These are phyloP conservation scores for Cerrena zonata DNA, from an alignment of 1,284 basidiomycete genomes.

Conservation along the genomic window DNA sequence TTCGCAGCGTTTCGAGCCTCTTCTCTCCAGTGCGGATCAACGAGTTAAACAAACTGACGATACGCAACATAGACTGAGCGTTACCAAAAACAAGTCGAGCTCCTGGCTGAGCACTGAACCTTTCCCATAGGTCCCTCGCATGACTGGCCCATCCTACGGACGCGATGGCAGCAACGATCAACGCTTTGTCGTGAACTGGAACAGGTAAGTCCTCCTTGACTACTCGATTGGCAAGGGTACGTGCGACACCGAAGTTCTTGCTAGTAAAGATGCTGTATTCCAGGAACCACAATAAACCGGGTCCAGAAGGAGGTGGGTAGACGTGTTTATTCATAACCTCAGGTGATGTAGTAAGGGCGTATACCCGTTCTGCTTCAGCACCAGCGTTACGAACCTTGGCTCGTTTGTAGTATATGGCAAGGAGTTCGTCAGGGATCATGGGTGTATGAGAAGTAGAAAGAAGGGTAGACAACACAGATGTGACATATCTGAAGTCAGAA, in stretches of 20 bases:
- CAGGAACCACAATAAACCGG: slow-evolving; percentile 47
- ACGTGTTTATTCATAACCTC: slow-evolving; percentile 25
- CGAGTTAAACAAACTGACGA: slow-evolving; percentile 47
- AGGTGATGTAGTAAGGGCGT: slow-evolving; percentile 31
- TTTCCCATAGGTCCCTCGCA: slow-evolving; percentile 52
- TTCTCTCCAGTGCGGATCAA: background rate
- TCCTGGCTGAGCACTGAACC: slow-evolving; percentile 41
- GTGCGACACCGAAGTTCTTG: slow-evolving; percentile 35
- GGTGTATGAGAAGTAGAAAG: background rate
- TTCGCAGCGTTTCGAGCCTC: background rate
- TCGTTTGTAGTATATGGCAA: slow-evolving; percentile 25
- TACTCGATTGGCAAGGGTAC: slow-evolving; percentile 44
- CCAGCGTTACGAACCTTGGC: slow-evolving; percentile 12
- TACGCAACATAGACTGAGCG: slow-evolving; percentile 43
- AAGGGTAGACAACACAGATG: background rate
- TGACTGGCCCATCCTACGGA: slow-evolving; percentile 39
- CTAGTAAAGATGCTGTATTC: slow-evolving; percentile 33
- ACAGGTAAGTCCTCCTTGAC: slow-evolving; percentile 36
- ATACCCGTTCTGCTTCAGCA: slow-evolving; percentile 19
- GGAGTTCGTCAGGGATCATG: slow-evolving; percentile 1
- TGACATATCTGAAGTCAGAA: background rate
- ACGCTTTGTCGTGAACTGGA: slow-evolving; percentile 37
- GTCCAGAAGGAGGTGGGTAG: slow-evolving; percentile 46
- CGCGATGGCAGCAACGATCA: slow-evolving; percentile 44
- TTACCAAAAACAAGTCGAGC: slow-evolving; percentile 39